Base-by-base conservation (phyloP, 73 alveolate genomes). In the Paramecium sexaurelia region DNA sequence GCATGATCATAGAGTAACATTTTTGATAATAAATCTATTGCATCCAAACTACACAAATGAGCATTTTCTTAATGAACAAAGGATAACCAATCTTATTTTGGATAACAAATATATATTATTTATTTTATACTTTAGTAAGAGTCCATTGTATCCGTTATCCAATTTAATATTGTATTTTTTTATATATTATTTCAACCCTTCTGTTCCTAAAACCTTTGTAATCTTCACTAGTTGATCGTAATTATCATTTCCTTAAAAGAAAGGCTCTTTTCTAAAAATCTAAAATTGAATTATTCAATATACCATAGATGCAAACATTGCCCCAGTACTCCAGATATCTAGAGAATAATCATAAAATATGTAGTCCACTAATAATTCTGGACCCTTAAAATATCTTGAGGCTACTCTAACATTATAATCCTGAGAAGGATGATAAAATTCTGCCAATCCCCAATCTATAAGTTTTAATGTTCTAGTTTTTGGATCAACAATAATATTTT, bases 401-500 rank as follows among this genome's bases (percentile, higher is more conserved):
- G 99, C 99, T 11, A 98, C 97, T 93, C 99, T 93, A 29, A 98
- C 99, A 92, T 98, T 98, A 92, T 97, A 98, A 91, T 98, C 99
- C 29, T 96, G 89, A n/a, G 96, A 96, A 6, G 98, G 98, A 69
- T 95, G 98, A 90, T 97, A 98, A 92, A 96, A 98, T 92, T 98
- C 99, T 11, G 99, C 99, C 39, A 98, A 96, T 6, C 99, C 99
- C 99, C 99, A 98, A 92, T 98, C 99, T 88, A 98, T 98, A 15
- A 98, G 95, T 85, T 99, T 97, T 69, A 98, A 92, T 68, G 93
- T 92, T 94, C 95, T 94, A 51, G 84, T 94, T 40, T 95, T 94
- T 75, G 97, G 99, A 89, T 98, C 99, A n/a, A 98, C 98, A 95
- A 98, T 98, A 84, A 97, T 94, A 87, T 98, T 98, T 92, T 98